A percentile compares a stretch with the other conserved stretches of the same genome.
phyloP scores from a whole-genome alignment of 192 early-diverging fungal genomes.

The Backusella psychrophila region DNA sequence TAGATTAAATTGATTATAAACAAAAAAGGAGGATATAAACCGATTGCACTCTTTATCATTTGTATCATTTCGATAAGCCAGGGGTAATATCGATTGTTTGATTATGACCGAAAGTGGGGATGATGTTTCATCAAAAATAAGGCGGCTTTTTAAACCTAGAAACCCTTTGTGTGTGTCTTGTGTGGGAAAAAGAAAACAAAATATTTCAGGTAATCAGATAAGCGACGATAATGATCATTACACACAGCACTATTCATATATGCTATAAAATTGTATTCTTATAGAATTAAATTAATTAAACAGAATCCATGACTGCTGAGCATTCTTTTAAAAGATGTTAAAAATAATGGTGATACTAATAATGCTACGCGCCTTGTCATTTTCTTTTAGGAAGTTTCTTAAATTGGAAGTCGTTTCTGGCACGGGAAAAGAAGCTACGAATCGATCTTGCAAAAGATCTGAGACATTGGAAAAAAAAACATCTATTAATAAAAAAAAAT shows the following conservation, averaged over 20 bases:
- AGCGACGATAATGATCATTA: background rate
- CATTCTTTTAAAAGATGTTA: background rate
- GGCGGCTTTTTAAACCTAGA: background rate
- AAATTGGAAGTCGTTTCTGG: background rate
- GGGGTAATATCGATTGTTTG: background rate
- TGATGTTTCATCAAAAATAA: background rate
- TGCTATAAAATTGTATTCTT: background rate
- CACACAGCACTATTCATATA: background rate
- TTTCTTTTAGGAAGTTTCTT: conserved; percentile 2
- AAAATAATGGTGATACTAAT: background rate
- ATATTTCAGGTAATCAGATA: background rate
- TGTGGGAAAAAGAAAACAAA: background rate
- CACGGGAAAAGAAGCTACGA: background rate
- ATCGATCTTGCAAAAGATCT: background rate
- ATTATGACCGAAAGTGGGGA: background rate
- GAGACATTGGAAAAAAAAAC: background rate
- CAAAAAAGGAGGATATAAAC: background rate
- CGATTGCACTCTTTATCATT: background rate
- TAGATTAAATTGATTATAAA: background rate
- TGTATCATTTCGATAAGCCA: background rate
- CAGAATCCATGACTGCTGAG: background rate
- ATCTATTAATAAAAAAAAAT: background rate
- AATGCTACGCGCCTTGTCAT: background rate
- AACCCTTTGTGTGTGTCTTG: background rate
- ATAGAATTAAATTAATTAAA: background rate